These are phyloP conservation scores for Lentinula novae-zelandiae DNA, from an alignment of 1,284 basidiomycete species.

Conservation along the genomic window DNA sequence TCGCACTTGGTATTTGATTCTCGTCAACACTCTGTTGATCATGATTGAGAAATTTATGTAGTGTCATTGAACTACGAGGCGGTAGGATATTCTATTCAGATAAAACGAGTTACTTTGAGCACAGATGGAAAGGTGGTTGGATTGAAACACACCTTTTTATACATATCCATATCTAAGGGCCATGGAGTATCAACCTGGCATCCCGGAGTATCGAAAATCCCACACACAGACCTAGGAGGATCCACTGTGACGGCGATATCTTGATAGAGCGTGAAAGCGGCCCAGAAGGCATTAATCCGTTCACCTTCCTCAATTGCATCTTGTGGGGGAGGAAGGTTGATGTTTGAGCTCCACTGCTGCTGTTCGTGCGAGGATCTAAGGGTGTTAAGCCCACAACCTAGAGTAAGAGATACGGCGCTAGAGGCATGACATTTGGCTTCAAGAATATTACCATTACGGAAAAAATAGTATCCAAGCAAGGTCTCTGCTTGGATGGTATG, in stretches of 20 bases:
- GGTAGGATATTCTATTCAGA: conserved; percentile 10
- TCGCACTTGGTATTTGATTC: background rate
- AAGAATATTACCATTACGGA: conserved; percentile 1
- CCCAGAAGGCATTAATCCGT: conserved; percentile 35
- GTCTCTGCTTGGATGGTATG: conserved; percentile 11
- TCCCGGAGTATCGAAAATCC: conserved; percentile 14
- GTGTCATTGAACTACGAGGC: conserved; percentile 4
- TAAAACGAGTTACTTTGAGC: background rate
- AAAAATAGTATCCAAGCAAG: conserved; percentile 2
- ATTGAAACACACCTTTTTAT: conserved; percentile 13
- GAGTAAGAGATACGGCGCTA: conserved; percentile 3
- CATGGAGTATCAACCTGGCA: conserved; percentile 16
- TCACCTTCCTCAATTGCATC: conserved; percentile 31
- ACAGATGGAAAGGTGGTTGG: background rate
- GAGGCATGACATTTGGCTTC: conserved; percentile 9
- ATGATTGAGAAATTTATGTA: conserved; percentile 14
- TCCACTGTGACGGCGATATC: conserved; percentile 27
- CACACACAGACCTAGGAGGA: conserved; percentile 17
- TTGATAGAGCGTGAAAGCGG: conserved; percentile 30
- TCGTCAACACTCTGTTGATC: background rate
- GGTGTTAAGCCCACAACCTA: background rate
- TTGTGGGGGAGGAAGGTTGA: conserved; percentile 1
- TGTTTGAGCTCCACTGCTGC: conserved; percentile 1
- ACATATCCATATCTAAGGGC: conserved; percentile 16
- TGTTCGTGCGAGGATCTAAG: background rate